Evolutionary conservation across 495 filamentous ascomycete species (phyloP).

Genomic region (Xylaria venustula): DNA sequence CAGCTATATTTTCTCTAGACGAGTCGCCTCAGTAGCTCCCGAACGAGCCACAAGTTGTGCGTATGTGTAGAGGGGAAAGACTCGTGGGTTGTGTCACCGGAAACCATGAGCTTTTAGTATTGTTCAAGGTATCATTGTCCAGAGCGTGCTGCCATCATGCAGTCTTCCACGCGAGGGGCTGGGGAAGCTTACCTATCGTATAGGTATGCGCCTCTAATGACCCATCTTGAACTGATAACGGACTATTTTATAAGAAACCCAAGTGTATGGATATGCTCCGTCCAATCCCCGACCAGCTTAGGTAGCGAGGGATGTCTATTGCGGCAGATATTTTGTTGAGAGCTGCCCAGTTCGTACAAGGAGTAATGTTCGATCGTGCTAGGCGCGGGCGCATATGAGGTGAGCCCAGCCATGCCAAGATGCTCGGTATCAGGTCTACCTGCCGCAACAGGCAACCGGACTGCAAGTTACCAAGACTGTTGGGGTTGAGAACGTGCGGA

Average conservation of each 20-base stretch:
- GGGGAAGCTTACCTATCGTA: background rate
- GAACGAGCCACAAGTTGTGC: background rate
- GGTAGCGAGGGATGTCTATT: background rate
- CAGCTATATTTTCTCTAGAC: background rate
- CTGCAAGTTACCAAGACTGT: background rate
- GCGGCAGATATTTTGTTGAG: background rate
- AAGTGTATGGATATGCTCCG: background rate
- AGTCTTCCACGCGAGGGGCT: background rate
- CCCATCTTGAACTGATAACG: slow-evolving; percentile 10
- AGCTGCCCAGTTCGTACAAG: slow-evolving; percentile 7
- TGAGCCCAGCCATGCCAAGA: slow-evolving; percentile 4
- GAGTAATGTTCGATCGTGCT: background rate
- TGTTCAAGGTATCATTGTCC: background rate
- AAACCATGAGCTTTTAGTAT: background rate
- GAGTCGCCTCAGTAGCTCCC: background rate
- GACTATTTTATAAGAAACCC: too few relatives aligned
- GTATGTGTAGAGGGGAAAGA: background rate
- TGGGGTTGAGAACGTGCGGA: slow-evolving; percentile 8
- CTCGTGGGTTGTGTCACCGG: background rate
- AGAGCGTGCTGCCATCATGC: background rate
- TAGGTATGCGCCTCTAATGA: background rate
- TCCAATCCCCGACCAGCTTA: background rate
- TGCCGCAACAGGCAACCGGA: slow-evolving; percentile 12
- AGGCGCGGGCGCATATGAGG: background rate
- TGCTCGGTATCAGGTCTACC: slow-evolving; percentile 5